Evolutionary conservation across 345 rosid species (phyloP).

Genomic region (Anastatica hierochuntica): DNA sequence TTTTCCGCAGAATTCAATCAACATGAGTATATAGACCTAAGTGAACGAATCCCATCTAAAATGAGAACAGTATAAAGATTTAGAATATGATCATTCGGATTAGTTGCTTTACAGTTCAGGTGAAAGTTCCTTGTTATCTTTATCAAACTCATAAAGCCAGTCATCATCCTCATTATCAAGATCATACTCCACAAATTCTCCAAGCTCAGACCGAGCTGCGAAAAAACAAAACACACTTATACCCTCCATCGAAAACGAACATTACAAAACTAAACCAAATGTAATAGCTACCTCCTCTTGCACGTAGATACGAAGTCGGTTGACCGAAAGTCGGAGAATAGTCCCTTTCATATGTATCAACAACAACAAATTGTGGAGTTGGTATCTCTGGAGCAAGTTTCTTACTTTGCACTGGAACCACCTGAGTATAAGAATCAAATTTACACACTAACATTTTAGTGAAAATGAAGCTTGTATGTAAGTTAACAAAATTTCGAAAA

Average conservation of each 20-base stretch:
- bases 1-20: background rate
- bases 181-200: conserved; percentile 96
- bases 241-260: background rate
- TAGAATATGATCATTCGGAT: too few species aligned
- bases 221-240: background rate
- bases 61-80: too few species aligned
- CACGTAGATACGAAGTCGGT: conserved; percentile 81
- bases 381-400: conserved; percentile 78
- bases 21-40: background rate
- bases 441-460: too few species aligned
- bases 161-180: conserved; percentile 97
- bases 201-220: conserved; percentile 91
- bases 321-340: conserved; percentile 70
- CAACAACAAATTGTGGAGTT: conserved; percentile 77
- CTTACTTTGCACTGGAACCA: conserved; percentile 42
- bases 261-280: background rate
- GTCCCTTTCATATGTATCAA: conserved; percentile 88
- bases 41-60: too few species aligned
- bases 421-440: conserved; percentile 29
- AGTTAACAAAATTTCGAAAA: background rate
- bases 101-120: conserved; percentile 53
- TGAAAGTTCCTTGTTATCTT: conserved; percentile 46
- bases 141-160: conserved; percentile 68
- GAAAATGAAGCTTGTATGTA: too few species aligned
- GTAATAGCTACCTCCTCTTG: conserved; percentile 72